Evolutionary conservation across 2,329 filamentous ascomycete genomes (phyloP).

Genomic region (Xylariaceae sp.): DNA sequence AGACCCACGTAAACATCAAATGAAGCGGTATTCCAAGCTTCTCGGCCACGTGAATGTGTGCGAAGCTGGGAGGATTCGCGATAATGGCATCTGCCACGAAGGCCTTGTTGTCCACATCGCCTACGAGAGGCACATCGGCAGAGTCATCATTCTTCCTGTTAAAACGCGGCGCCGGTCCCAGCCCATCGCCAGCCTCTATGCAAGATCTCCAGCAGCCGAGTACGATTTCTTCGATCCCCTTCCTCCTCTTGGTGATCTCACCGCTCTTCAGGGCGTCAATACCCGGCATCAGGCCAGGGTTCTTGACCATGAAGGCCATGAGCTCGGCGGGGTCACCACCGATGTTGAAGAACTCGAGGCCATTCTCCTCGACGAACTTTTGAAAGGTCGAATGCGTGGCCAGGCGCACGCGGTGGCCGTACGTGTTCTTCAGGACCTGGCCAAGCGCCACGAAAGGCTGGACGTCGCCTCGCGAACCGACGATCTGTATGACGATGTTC

Average conservation of each 20-base stretch:
- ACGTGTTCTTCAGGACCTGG: conserved; percentile 39
- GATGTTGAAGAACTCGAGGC: conserved; percentile 53
- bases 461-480: conserved; percentile 49
- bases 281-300: conserved; percentile 69
- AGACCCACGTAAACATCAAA: conserved; percentile 65
- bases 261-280: conserved; percentile 63
- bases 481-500: conserved; percentile 53
- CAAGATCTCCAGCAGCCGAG: conserved; percentile 72
- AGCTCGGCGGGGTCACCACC: conserved; percentile 51
- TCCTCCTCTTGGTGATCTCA: conserved; percentile 62
- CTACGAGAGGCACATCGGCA: conserved; percentile 8
- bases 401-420: conserved; percentile 52
- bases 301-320: conserved; percentile 68
- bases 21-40: conserved; percentile 61
- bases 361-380: conserved; percentile 47
- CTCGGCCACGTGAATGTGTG: conserved; percentile 61
- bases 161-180: conserved; percentile 37
- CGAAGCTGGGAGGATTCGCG: conserved; percentile 63
- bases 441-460: conserved; percentile 58
- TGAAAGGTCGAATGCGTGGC: conserved; percentile 53
- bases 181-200: conserved; percentile 64
- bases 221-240: conserved; percentile 64
- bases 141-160: conserved; percentile 23
- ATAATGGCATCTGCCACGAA: conserved; percentile 32
- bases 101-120: conserved; percentile 18